Evolutionary conservation across 108 stramenopile genomes (phyloP).

Genomic region (Skeletonema costatum): DNA sequence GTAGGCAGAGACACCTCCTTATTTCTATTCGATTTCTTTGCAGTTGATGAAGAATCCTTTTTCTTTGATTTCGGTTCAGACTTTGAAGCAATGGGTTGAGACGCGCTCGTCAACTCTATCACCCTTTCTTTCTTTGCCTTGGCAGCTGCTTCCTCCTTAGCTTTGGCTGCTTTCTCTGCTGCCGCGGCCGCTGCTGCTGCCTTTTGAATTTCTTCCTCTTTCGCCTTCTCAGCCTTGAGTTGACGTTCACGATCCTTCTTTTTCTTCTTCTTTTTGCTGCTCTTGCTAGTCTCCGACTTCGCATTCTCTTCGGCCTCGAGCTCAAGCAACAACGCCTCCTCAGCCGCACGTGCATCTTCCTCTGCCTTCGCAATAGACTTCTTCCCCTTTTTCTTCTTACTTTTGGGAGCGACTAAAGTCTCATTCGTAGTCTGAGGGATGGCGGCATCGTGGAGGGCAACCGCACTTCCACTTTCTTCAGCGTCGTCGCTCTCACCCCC

Average conservation of each 20-base stretch:
- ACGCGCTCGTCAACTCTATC: slow-evolving; percentile 15
- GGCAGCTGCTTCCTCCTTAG: slow-evolving; percentile 46
- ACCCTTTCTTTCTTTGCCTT: slow-evolving; percentile 33
- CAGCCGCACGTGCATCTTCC: slow-evolving; percentile 81
- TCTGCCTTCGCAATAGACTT: slow-evolving; percentile 65
- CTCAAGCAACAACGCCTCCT: slow-evolving; percentile 82
- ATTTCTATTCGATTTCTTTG: slow-evolving; percentile 8
- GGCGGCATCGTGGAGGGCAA: slow-evolving; percentile 42
- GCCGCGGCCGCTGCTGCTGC: slow-evolving; percentile 54
- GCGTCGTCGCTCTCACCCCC: slow-evolving; percentile 47
- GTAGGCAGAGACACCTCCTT: slow-evolving; percentile 7
- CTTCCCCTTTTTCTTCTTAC: slow-evolving; percentile 67
- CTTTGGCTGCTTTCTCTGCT: slow-evolving; percentile 53
- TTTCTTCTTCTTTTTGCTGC: slow-evolving; percentile 85
- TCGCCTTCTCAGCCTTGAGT: slow-evolving; percentile 64
- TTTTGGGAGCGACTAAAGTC: slow-evolving; percentile 35
- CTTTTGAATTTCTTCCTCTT: slow-evolving; percentile 69
- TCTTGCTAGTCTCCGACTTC: slow-evolving; percentile 71
- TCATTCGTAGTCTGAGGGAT: slow-evolving; percentile 29
- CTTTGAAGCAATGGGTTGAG: slow-evolving; percentile 14
- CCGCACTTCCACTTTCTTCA: slow-evolving; percentile 22
- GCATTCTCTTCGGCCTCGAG: slow-evolving; percentile 82
- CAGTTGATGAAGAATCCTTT: not conserved
- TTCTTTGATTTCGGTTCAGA: slow-evolving; percentile 42
- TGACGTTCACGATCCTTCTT: slow-evolving; percentile 86